These are phyloP conservation scores for Pistacia integerrima DNA, from an alignment of 345 rosid species.

Conservation along the genomic window DNA sequence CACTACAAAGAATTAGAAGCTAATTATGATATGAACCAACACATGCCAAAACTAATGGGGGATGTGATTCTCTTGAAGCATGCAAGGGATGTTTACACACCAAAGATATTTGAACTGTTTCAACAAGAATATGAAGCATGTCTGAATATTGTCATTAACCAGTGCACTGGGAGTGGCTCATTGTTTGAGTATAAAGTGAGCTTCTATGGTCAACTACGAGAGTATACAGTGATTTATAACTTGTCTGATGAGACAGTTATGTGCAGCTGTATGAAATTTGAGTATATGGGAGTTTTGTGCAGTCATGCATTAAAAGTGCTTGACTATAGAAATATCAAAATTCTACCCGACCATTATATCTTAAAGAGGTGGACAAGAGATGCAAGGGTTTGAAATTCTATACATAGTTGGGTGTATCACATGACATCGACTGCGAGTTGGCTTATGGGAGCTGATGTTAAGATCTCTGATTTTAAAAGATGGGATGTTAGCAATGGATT, in stretches of 20 bases:
- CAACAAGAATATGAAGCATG: constrained; percentile 33
- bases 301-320: constrained; percentile 37
- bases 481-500: neutral
- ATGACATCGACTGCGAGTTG: neutral
- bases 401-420: neutral
- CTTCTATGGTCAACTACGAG: constrained; percentile 23
- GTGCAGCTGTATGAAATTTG: constrained; percentile 39
- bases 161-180: constrained; percentile 21
- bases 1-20: constrained; percentile 38
- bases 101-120: constrained; percentile 33
- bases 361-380: constrained; percentile 40
- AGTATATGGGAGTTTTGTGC: constrained; percentile 40
- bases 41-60: constrained; percentile 30
- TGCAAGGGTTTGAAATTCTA: constrained; percentile 25
- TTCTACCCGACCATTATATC: constrained; percentile 32
- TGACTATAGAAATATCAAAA: constrained; percentile 29
- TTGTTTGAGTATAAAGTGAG: constrained; percentile 30
- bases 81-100: constrained; percentile 29
- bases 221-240: constrained; percentile 23
- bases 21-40: constrained; percentile 33
- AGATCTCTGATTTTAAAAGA: neutral
- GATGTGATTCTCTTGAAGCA: constrained; percentile 38
- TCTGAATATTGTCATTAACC: constrained; percentile 33
- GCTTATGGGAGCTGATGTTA: neutral
- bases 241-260: constrained; percentile 20